These are phyloP conservation scores for Blumeria graminis DNA, from an alignment of 2,329 filamentous ascomycete genomes.

Conservation along the genomic window DNA sequence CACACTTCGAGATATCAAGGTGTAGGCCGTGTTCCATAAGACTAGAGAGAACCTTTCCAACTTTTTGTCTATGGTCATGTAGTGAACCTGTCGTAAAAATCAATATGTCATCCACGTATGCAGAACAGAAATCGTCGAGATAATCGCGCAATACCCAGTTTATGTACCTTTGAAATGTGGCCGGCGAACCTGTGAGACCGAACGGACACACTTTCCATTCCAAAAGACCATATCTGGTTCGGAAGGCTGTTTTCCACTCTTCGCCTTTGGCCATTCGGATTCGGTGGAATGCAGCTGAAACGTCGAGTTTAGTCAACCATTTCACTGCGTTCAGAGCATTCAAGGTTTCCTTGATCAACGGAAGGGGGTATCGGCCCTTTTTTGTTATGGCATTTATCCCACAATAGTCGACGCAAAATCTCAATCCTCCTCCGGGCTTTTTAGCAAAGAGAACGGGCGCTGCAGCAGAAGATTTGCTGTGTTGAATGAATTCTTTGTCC, in stretches of 20 bases:
- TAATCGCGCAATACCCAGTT: conserved; percentile 1
- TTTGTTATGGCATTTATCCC: neutral
- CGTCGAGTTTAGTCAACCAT: neutral
- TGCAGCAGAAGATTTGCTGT: neutral
- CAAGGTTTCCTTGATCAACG: neutral
- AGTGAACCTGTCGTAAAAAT: neutral
- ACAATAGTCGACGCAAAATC: neutral
- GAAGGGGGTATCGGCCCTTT: neutral
- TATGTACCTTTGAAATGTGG: conserved; percentile 2
- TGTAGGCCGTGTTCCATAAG: neutral
- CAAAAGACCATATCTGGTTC: neutral
- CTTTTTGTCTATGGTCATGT: conserved; percentile 1
- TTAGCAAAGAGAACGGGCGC: neutral
- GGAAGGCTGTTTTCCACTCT: neutral
- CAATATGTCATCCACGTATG: conserved; percentile 2
- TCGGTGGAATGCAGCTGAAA: neutral
- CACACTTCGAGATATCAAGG: conserved; percentile 2
- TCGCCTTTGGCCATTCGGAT: neutral
- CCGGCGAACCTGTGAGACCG: neutral
- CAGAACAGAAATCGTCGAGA: conserved; percentile 1
- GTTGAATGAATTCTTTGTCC: neutral
- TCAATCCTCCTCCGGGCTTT: neutral
- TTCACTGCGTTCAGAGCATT: neutral
- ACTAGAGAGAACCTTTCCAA: conserved; percentile 1
- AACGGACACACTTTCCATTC: conserved; percentile 3